Evolutionary conservation across 1,284 basidiomycete species (phyloP), one percentile per base, ranked within the genome.

Genomic region (Kwoniella shivajii): DNA sequence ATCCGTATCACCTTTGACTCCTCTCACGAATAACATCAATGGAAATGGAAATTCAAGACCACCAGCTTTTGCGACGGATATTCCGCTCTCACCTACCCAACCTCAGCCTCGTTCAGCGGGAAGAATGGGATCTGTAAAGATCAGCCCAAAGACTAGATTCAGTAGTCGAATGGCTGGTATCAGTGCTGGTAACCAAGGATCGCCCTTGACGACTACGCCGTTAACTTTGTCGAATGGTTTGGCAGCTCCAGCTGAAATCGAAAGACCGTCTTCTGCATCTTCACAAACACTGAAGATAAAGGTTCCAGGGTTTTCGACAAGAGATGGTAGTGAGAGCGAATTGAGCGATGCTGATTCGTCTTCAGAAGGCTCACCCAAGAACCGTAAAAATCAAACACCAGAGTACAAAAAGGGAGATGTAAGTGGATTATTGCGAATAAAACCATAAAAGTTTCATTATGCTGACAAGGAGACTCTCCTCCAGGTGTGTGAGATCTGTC

Each of bases 401-500:
- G 61, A 59, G 20, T 78, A 76, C 52, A 70, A 76, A 42, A 76
- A 76, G 44, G 77, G 77, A 22, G 77, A 78, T 50, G 75, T 76
- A 41, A 69, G 73, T 68, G 4, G 18, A 16, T 6, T n/a, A n/a
- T n/a, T n/a, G n/a, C n/a, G n/a, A n/a, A n/a, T n/a, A n/a, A n/a
- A n/a, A n/a, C n/a, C n/a, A n/a, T n/a, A n/a, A n/a, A n/a, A n/a
- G n/a, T n/a, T n/a, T n/a, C n/a, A n/a, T n/a, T n/a, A n/a, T n/a
- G n/a, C n/a, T n/a, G n/a, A n/a, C n/a, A n/a, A n/a, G n/a, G n/a
- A n/a, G n/a, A n/a, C n/a, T n/a, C n/a, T n/a, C n/a, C n/a, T n/a
- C 10, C 37, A 84, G 80, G 85, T 85, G 54, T 97, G 93, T 77
- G 93, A 97, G 79, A 86, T 96, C 43, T 97, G 93, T 76, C 84